phyloP scores from a whole-genome alignment of 179 eudicot species.

The Heliamphora pulchella region DNA sequence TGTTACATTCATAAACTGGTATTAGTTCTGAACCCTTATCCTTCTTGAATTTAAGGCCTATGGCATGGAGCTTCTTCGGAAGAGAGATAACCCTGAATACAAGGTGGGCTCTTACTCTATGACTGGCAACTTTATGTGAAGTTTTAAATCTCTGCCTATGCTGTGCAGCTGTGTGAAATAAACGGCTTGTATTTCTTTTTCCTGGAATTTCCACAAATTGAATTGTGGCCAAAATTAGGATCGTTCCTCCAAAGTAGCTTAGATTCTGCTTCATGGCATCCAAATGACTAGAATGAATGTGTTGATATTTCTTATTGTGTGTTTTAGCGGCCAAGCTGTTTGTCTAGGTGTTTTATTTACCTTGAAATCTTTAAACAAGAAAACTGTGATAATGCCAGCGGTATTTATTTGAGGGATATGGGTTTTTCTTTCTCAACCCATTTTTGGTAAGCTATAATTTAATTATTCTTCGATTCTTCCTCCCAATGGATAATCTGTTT shows the following conservation, averaged over 20 bases:
- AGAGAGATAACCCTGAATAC: slow-evolving; percentile 46
- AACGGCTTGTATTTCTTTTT: background rate
- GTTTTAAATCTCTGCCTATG: background rate
- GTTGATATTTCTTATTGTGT: background rate
- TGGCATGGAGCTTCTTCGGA: slow-evolving; percentile 60
- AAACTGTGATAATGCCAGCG: background rate
- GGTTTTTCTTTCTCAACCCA: background rate
- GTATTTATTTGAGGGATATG: background rate
- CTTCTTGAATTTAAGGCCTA: slow-evolving; percentile 36
- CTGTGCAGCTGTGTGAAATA: background rate
- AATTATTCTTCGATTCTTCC: background rate
- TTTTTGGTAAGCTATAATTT: background rate
- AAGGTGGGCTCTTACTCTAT: slow-evolving; percentile 33
- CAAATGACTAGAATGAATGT: background rate
- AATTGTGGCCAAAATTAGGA: background rate
- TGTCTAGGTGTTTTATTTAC: background rate
- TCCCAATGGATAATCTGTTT: background rate
- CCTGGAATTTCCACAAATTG: background rate
- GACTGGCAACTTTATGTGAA: background rate
- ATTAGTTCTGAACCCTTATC: slow-evolving; percentile 9
- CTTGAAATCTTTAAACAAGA: background rate
- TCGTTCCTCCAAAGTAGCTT: background rate
- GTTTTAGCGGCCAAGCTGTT: background rate
- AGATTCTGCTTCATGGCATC: background rate
- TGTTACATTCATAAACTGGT: background rate